These are phyloP conservation scores for Verticillium albo-atrum DNA, from an alignment of 2,329 filamentous ascomycete genomes.

Conservation along the genomic window DNA sequence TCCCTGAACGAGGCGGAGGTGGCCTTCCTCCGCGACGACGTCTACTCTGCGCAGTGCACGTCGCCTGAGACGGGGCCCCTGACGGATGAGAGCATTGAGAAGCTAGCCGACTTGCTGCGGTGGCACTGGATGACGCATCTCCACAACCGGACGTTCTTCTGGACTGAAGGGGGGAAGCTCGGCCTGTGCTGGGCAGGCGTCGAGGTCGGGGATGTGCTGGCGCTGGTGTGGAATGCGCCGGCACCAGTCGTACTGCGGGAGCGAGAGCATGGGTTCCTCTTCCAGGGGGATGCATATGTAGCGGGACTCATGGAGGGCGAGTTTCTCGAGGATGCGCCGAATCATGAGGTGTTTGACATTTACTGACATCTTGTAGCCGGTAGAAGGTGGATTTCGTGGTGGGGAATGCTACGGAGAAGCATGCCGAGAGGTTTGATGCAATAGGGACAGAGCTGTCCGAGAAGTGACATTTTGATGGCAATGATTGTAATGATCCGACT, in stretches of 20 bases:
- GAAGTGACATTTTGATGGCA: too few relatives aligned
- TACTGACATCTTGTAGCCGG: not conserved
- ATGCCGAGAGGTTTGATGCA: too few relatives aligned
- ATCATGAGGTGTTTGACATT: not conserved
- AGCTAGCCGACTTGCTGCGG: not conserved
- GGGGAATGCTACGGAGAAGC: too few relatives aligned
- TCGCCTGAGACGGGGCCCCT: not conserved
- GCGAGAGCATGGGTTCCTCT: conserved; percentile 1
- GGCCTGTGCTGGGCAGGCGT: conserved; percentile 8
- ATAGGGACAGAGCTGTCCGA: too few relatives aligned
- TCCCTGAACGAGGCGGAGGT: not conserved
- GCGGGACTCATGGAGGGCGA: conserved; percentile 16
- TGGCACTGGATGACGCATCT: not conserved
- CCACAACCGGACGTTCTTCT: conserved; percentile 12
- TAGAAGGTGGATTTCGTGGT: too few relatives aligned
- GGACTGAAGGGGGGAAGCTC: conserved; percentile 12
- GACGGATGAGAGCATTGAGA: not conserved
- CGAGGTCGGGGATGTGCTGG: conserved; percentile 8
- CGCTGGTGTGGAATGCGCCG: conserved; percentile 8
- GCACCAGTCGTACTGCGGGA: conserved; percentile 10
- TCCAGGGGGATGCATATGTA: conserved; percentile 14
- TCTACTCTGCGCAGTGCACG: not conserved
- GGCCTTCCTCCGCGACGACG: not conserved
- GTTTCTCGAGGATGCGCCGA: conserved; percentile 9
- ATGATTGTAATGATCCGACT: too few relatives aligned